phyloP scores from a whole-genome alignment of 768 basidiomycete species.

The Boletus rubescentipes region DNA sequence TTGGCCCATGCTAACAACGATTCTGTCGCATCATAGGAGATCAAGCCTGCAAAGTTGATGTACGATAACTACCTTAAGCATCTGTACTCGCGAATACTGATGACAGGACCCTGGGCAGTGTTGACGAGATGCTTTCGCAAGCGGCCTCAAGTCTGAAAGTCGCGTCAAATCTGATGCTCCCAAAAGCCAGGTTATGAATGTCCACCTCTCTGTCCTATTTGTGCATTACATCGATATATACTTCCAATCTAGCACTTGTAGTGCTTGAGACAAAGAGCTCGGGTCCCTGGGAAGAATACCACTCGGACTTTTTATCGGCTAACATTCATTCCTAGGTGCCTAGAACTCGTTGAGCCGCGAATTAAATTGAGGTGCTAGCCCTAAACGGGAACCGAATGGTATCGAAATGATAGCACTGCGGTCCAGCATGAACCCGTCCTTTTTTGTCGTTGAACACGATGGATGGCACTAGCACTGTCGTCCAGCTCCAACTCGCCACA shows the following conservation, averaged over 20 bases:
- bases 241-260: background rate
- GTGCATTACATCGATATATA: background rate
- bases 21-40: conserved; percentile 44
- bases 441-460: conserved; percentile 7
- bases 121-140: conserved; percentile 77
- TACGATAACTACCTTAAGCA: conserved; percentile 33
- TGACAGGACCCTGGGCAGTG: conserved; percentile 41
- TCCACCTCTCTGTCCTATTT: background rate
- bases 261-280: background rate
- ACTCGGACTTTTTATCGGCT: too few species aligned
- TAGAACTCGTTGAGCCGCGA: too few species aligned
- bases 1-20: background rate
- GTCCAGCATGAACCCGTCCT: background rate
- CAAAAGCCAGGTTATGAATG: conserved; percentile 49
- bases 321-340: too few species aligned
- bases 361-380: too few species aligned
- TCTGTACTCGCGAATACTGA: conserved; percentile 8
- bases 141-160: conserved; percentile 58
- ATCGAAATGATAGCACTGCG: too few species aligned
- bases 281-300: too few species aligned
- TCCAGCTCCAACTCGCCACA: background rate
- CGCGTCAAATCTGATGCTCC: conserved; percentile 41
- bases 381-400: too few species aligned
- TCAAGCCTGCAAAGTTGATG: conserved; percentile 86
- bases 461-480: background rate